phyloP scores from a whole-genome alignment of 1,284 basidiomycete species.

The Cutaneotrichosporon cutaneum region DNA sequence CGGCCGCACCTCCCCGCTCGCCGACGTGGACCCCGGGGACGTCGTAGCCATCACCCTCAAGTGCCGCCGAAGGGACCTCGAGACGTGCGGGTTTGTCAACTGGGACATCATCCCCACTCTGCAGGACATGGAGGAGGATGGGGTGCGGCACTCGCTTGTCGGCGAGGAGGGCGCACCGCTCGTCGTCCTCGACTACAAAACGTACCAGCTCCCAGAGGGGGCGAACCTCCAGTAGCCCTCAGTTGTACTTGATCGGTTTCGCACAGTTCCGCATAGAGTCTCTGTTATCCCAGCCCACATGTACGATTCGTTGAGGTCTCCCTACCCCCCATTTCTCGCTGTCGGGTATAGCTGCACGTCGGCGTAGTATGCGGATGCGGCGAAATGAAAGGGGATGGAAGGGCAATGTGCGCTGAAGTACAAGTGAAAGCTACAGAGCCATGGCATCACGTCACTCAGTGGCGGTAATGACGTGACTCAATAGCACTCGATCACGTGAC shows the following conservation, averaged over 20 bases:
- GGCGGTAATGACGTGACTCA: too few relatives aligned
- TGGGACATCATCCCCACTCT: background rate
- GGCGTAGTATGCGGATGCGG: too few relatives aligned
- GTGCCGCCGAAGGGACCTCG: background rate
- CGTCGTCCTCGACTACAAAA: background rate
- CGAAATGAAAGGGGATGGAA: too few relatives aligned
- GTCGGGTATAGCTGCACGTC: too few relatives aligned
- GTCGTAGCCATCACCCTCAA: background rate
- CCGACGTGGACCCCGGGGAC: background rate
- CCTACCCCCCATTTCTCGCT: too few relatives aligned
- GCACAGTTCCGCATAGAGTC: background rate
- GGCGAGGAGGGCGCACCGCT: background rate
- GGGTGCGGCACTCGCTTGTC: background rate
- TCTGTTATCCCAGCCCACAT: background rate
- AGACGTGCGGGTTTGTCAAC: background rate
- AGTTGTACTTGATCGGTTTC: too few relatives aligned
- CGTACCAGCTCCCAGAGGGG: background rate
- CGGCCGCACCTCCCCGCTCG: background rate
- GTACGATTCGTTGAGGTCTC: background rate
- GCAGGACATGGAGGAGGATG: constrained; percentile 1
- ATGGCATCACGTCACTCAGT: too few relatives aligned
- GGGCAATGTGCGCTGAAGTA: too few relatives aligned
- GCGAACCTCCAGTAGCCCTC: background rate
- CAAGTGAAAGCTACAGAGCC: too few relatives aligned
- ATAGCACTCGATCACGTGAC: too few relatives aligned